A percentile compares a stretch with the other conserved stretches of the same genome.
phyloP scores from a whole-genome alignment of 2,329 filamentous ascomycete species.

The Aspergillus pseudoglaucus region DNA sequence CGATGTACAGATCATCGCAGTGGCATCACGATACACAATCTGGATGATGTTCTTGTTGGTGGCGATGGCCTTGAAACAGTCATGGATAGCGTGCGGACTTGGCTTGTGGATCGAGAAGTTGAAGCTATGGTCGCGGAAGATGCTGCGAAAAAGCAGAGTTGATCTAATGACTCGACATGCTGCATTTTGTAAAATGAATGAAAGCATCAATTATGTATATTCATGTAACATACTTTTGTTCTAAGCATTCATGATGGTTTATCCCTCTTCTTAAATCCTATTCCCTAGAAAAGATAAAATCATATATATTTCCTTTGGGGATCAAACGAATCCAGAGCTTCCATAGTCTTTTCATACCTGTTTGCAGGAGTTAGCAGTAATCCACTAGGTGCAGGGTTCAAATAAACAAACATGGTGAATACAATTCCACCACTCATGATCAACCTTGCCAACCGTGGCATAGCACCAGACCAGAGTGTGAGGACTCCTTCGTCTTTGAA shows the following conservation, averaged over 20 bases:
- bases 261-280: no score
- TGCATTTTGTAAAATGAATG: no score
- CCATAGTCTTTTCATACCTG: conserved; percentile 90
- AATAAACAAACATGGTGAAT: conserved; percentile 69
- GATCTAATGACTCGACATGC: not conserved
- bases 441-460: conserved; percentile 76
- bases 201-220: no score
- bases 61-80: conserved; percentile 65
- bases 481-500: conserved; percentile 82
- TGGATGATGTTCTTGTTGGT: conserved; percentile 73
- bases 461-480: conserved; percentile 89
- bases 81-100: conserved; percentile 70
- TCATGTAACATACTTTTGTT: no score
- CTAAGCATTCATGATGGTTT: not conserved
- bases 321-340: conserved; percentile 71
- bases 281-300: conserved; percentile 4
- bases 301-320: conserved; percentile 79
- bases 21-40: conserved; percentile 69
- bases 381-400: not conserved
- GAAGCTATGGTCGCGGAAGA: conserved; percentile 61
- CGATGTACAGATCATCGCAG: conserved; percentile 85
- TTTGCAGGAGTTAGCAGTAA: conserved; percentile 8
- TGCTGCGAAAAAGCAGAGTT: conserved; percentile 37
- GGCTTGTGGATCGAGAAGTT: conserved; percentile 70
- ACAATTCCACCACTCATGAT: conserved; percentile 94